Conservation (phyloP, 1,139 yeast species). For the Blastobotrys niveus region DNA sequence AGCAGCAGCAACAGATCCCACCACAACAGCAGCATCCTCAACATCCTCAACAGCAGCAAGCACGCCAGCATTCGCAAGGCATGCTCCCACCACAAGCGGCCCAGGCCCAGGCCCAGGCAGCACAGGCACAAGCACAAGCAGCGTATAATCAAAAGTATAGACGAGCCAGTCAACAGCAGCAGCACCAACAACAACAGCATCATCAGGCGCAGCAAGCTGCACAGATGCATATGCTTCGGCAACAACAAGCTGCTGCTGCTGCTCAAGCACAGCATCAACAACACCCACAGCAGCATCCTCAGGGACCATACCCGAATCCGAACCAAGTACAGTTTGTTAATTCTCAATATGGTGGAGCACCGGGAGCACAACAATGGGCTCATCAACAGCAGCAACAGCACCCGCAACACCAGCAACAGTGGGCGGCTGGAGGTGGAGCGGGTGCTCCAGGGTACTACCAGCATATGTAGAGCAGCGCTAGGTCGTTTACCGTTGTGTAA, state of each 20-base stretch:
- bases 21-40: background rate
- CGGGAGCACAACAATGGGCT: background rate
- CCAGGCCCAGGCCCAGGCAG: constrained; percentile 16
- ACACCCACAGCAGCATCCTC: constrained; percentile 12
- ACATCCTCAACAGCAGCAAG: constrained; percentile 6
- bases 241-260: constrained; percentile 9
- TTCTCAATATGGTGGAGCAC: background rate
- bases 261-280: constrained; percentile 12
- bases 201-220: constrained; percentile 11
- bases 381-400: background rate
- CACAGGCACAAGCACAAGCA: too few relatives aligned
- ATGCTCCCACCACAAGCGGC: constrained; percentile 5
- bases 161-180: too few relatives aligned
- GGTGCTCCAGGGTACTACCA: background rate
- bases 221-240: constrained; percentile 10
- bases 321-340: constrained; percentile 1
- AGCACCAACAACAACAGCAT: constrained; percentile 5
- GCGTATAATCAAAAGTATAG: constrained; percentile 4
- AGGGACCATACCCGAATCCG: background rate
- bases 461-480: background rate
- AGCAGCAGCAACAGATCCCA: constrained; percentile 10
- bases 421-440: background rate
- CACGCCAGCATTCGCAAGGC: background rate
- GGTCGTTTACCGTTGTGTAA: too few relatives aligned
- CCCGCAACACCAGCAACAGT: background rate